These are phyloP conservation scores for Blastocystis sp. DNA, from an alignment of 352 stramenopile genomes.

Conservation along the genomic window DNA sequence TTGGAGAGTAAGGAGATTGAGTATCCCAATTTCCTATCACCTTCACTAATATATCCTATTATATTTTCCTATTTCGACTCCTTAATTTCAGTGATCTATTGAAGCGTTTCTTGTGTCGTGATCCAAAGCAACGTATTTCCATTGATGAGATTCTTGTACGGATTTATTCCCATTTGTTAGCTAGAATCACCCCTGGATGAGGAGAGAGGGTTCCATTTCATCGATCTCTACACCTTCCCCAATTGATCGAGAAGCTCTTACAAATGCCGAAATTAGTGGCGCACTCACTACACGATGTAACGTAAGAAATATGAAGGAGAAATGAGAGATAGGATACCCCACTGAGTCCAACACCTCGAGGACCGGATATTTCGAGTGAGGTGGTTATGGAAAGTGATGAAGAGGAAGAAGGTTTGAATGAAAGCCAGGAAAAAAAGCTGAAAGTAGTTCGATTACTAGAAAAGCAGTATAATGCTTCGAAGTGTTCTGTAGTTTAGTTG, in stretches of 20 bases:
- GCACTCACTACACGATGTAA: neutral
- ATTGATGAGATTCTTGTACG: conserved; percentile 77
- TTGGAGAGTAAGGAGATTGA: conserved; percentile 21
- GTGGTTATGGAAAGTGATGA: conserved; percentile 10
- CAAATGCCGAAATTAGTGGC: neutral
- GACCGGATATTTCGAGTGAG: neutral
- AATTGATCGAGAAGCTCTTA: neutral
- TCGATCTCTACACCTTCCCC: neutral
- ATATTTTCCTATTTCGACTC: conserved; percentile 75
- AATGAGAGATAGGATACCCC: neutral
- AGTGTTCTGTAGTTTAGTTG: neutral
- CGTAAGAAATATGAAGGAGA: neutral
- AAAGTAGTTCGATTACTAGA: neutral
- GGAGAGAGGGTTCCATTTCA: neutral
- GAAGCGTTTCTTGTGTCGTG: conserved; percentile 82
- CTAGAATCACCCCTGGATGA: conserved; percentile 57
- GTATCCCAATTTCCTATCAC: conserved; percentile 6
- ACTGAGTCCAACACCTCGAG: neutral
- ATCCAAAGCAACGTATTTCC: conserved; percentile 77
- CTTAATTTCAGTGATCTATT: conserved; percentile 82
- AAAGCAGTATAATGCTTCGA: neutral
- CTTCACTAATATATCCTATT: conserved; percentile 59
- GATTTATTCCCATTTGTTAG: neutral
- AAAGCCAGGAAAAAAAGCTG: neutral
- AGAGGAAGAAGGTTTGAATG: conserved; percentile 16